Conservation (phyloP, 2,329 filamentous ascomycete genomes). For the Fusarium multiceps region DNA sequence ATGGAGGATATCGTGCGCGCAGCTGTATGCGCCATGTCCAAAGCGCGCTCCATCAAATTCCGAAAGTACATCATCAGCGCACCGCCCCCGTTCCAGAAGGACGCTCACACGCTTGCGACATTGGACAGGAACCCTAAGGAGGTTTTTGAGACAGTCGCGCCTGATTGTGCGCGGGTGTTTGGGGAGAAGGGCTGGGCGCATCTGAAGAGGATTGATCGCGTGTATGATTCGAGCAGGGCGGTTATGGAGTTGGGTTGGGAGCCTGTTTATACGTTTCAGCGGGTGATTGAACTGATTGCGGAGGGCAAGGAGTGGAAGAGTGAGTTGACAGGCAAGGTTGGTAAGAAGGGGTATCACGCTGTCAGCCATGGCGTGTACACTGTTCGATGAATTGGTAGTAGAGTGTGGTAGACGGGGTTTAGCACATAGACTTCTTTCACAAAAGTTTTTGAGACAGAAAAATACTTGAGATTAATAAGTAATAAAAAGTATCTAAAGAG, state of each 20-base stretch:
- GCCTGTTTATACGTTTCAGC: conserved; percentile 56
- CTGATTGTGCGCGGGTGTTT: conserved; percentile 49
- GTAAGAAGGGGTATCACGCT: conserved; percentile 59
- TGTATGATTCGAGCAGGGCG: conserved; percentile 58
- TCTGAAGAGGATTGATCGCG: conserved; percentile 55
- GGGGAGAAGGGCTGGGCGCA: conserved; percentile 51
- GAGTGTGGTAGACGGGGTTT: background rate
- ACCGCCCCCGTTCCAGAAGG: conserved; percentile 54
- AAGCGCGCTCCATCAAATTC: conserved; percentile 50
- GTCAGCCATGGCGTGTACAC: conserved; percentile 58
- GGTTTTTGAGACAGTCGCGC: conserved; percentile 47
- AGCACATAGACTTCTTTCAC: background rate
- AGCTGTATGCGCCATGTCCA: conserved; percentile 53
- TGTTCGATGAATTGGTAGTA: conserved; percentile 36
- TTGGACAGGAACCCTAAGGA: conserved; percentile 50
- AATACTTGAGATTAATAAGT: background rate
- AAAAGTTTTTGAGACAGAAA: background rate
- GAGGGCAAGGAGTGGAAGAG: conserved; percentile 55
- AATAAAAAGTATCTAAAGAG: conserved; percentile 1
- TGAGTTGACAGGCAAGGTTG: conserved; percentile 53
- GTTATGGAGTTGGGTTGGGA: conserved; percentile 56
- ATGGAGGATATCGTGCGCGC: conserved; percentile 58
- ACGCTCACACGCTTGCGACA: conserved; percentile 46
- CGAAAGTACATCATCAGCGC: conserved; percentile 58
- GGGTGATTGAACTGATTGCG: conserved; percentile 49